A percentile compares a stretch with the other conserved stretches of the same genome.
These are phyloP conservation scores for Verticillium isaacii DNA, from an alignment of 2,329 filamentous ascomycete species.

Conservation along the genomic window DNA sequence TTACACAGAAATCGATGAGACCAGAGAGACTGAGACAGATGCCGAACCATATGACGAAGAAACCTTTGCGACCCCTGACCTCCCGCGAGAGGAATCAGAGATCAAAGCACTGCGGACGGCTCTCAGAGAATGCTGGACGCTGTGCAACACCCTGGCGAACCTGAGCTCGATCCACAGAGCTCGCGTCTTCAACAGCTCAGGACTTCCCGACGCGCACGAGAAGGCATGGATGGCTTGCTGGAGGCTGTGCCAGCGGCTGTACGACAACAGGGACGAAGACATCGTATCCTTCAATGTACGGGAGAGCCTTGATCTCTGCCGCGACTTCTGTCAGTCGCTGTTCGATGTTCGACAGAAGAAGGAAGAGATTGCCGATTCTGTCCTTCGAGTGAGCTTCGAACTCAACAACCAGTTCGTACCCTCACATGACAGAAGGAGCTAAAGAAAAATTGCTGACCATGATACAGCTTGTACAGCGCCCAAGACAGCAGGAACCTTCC, in stretches of 20 bases:
- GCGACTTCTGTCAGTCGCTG: constrained; percentile 85
- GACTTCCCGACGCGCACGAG: constrained; percentile 73
- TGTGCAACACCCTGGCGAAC: constrained; percentile 85
- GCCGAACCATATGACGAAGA: constrained; percentile 51
- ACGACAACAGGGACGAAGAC: constrained; percentile 72
- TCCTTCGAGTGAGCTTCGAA: constrained; percentile 89
- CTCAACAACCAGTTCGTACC: constrained; percentile 73
- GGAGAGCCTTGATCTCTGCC: constrained; percentile 78
- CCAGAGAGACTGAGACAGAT: constrained; percentile 47
- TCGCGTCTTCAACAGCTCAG: constrained; percentile 70
- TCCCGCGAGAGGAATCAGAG: constrained; percentile 50
- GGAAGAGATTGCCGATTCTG: constrained; percentile 77
- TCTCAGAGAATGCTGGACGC: constrained; percentile 84
- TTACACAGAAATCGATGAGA: constrained; percentile 48
- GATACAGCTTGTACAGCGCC: constrained; percentile 71
- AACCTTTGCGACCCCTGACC: constrained; percentile 36
- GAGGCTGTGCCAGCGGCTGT: constrained; percentile 86
- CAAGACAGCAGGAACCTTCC: constrained; percentile 76
- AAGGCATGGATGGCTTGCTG: constrained; percentile 92
- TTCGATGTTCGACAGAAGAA: constrained; percentile 79
- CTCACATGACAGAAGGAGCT: too few relatives aligned
- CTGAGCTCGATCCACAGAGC: constrained; percentile 80
- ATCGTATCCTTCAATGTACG: constrained; percentile 62
- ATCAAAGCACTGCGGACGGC: constrained; percentile 67
- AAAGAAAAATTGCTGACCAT: background rate